Conservation (phyloP, 208 protist genomes). For the Eutreptiella sp. region DNA sequence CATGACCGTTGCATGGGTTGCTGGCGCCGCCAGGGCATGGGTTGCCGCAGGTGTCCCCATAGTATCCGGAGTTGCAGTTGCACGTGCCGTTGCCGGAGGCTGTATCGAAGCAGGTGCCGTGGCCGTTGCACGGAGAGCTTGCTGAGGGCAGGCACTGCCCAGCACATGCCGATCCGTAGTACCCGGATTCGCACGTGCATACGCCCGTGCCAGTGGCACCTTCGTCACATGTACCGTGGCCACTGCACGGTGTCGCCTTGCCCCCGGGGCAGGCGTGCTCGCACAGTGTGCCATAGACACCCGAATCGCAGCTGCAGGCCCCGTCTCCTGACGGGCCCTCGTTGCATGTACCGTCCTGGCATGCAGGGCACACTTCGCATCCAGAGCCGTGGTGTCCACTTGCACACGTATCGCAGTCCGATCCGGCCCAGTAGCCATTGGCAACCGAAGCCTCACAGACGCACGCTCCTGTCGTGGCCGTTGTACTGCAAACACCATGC, state of each 20-base stretch:
- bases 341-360: background rate
- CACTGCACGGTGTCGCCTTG: conserved; percentile 19
- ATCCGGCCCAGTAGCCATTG: conserved; percentile 21
- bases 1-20: conserved; percentile 8
- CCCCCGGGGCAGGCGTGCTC: conserved; percentile 21
- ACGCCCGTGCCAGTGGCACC: conserved; percentile 2
- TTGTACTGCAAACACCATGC: conserved; percentile 16
- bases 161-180: background rate
- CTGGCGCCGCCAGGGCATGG: background rate
- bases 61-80: conserved; percentile 13
- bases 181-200: conserved; percentile 9
- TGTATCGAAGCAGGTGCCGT: conserved; percentile 1
- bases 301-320: conserved; percentile 33
- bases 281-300: conserved; percentile 20
- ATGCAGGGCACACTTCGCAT: background rate
- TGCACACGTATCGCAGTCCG: conserved; percentile 17
- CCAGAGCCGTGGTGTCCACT: background rate
- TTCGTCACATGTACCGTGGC: conserved; percentile 20
- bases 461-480: conserved; percentile 3
- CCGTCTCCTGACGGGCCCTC: conserved; percentile 31
- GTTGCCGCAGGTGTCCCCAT: background rate
- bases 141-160: background rate
- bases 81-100: background rate
- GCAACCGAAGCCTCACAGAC: conserved; percentile 1
- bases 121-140: background rate